Percentiles rank a stretch among this genome's conserved stretches.
phyloP scores from a whole-genome alignment of 2,329 filamentous ascomycete genomes.

The Penicillium sp. region DNA sequence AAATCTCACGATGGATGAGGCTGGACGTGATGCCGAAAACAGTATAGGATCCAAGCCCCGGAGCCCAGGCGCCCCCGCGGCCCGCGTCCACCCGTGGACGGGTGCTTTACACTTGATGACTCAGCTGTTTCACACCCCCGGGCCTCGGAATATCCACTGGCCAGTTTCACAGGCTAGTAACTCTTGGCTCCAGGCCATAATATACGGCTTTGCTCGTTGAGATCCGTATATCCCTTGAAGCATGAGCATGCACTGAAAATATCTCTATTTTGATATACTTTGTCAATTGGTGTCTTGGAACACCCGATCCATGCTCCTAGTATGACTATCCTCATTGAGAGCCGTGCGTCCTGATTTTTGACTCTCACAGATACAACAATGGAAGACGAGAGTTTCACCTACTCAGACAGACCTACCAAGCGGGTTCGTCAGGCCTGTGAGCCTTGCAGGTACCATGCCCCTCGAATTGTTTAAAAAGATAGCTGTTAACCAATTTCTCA shows the following conservation, averaged over 20 bases:
- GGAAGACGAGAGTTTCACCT: slow-evolving; percentile 17
- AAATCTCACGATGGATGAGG: not conserved
- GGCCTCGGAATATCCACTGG: not conserved
- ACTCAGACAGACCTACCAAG: slow-evolving; percentile 32
- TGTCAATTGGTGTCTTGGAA: not conserved
- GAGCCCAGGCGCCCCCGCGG: not conserved
- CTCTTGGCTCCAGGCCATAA: not conserved
- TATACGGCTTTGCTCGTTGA: not conserved
- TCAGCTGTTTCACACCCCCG: not conserved
- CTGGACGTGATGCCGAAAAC: not conserved
- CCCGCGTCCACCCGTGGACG: not conserved
- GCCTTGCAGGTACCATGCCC: slow-evolving; percentile 38
- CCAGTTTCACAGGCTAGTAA: not conserved
- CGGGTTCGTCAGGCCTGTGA: slow-evolving; percentile 45
- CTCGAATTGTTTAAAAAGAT: not conserved
- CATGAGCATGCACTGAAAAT: not conserved
- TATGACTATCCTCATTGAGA: not conserved
- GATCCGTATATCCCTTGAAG: not conserved
- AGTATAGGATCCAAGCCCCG: too few species aligned
- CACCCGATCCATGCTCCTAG: not conserved
- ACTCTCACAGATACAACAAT: slow-evolving; percentile 3
- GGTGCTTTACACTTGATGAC: not conserved
- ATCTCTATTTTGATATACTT: not conserved
- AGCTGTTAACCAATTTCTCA: slow-evolving; percentile 25
- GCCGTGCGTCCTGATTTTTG: not conserved